These are phyloP conservation scores for Candida glaebosa DNA, from an alignment of 805 yeast species.

Conservation along the genomic window DNA sequence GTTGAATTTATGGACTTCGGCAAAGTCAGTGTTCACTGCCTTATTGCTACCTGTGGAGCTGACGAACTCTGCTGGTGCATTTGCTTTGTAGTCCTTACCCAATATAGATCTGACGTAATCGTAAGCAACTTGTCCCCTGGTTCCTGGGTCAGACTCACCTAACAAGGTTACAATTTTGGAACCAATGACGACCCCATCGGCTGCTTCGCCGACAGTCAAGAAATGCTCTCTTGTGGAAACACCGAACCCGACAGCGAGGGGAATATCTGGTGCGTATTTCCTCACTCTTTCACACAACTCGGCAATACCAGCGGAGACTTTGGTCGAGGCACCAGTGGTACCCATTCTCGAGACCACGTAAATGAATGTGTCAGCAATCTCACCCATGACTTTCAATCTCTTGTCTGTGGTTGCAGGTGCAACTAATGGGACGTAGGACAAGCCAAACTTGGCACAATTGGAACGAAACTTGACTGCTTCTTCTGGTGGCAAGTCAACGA, in stretches of 20 bases:
- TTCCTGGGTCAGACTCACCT: constrained; percentile 58
- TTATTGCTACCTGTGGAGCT: constrained; percentile 17
- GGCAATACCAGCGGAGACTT: constrained; percentile 60
- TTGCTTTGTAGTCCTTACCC: constrained; percentile 45
- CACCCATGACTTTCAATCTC: constrained; percentile 71
- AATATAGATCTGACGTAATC: constrained; percentile 67
- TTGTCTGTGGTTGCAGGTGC: constrained; percentile 97
- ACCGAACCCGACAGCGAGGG: constrained; percentile 94
- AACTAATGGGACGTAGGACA: constrained; percentile 88
- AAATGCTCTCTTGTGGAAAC: constrained; percentile 92
- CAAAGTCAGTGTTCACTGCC: constrained; percentile 26
- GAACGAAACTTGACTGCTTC: constrained; percentile 88
- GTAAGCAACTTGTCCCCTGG: constrained; percentile 61
- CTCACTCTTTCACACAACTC: constrained; percentile 74
- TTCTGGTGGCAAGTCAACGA: constrained; percentile 97
- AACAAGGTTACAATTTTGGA: constrained; percentile 73
- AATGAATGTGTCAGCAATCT: constrained; percentile 91
- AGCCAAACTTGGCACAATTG: constrained; percentile 59
- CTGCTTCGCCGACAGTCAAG: constrained; percentile 66
- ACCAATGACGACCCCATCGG: constrained; percentile 98
- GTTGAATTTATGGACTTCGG: constrained; percentile 63
- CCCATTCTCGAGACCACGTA: constrained; percentile 99
- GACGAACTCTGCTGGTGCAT: constrained; percentile 25
- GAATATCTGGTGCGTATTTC: constrained; percentile 63
- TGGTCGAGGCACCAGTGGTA: constrained; percentile 83